Conservation (phyloP, 169 alveolate genomes). For the Toxoplasma gondii region DNA sequence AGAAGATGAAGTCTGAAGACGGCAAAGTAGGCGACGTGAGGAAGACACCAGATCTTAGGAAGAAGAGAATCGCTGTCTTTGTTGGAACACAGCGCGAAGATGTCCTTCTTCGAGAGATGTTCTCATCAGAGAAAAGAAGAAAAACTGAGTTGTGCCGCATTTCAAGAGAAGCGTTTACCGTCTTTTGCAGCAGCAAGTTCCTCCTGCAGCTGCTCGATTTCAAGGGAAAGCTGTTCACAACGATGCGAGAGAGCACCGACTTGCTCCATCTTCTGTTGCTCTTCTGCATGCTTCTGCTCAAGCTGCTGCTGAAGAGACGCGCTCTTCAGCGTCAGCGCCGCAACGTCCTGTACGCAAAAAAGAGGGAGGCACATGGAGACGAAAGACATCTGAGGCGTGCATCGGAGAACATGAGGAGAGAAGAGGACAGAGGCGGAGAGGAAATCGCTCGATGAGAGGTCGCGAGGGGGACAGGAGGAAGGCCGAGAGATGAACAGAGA, state of each 20-base stretch:
- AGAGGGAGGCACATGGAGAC: not conserved
- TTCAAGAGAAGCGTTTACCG: not conserved
- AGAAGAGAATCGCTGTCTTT: too few species aligned
- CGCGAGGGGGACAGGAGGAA: not conserved
- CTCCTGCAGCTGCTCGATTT: not conserved
- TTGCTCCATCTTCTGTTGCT: not conserved
- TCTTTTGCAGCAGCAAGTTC: slow-evolving; percentile 34
- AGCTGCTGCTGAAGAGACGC: slow-evolving; percentile 38
- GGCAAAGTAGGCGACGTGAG: too few species aligned
- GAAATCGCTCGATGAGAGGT: not conserved
- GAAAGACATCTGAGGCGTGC: not conserved
- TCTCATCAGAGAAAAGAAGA: too few species aligned
- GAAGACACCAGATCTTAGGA: too few species aligned
- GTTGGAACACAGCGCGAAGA: too few species aligned
- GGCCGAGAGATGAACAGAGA: not conserved
- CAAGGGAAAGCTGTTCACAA: not conserved
- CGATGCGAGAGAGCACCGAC: not conserved
- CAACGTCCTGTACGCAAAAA: not conserved
- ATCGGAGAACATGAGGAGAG: not conserved
- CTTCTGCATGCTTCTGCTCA: not conserved
- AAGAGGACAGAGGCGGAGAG: not conserved
- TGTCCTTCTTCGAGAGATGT: too few species aligned
- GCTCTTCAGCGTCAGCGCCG: slow-evolving; percentile 33
- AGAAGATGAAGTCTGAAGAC: too few species aligned
- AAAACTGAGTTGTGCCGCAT: too few species aligned